Conservation (phyloP, 306 rosid genomes). For the Inga leiocalycina region DNA sequence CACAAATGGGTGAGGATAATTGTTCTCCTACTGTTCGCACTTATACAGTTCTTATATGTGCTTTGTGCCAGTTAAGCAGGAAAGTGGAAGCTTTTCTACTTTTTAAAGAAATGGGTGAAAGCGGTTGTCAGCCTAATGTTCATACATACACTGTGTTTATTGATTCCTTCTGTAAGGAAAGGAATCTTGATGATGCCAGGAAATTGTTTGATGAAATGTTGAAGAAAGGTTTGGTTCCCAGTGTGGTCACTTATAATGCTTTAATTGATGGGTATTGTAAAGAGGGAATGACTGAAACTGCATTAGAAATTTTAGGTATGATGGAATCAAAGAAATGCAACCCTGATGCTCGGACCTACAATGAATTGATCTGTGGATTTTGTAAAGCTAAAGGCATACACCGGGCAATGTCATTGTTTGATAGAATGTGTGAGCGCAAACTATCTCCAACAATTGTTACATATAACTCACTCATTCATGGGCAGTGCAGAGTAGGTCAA, state of each 20-base stretch:
- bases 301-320: conserved; percentile 53
- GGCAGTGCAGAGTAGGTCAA: conserved; percentile 72
- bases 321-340: conserved; percentile 64
- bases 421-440: conserved; percentile 58
- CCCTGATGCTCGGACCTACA: conserved; percentile 70
- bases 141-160: conserved; percentile 68
- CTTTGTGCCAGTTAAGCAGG: conserved; percentile 59
- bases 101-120: conserved; percentile 53
- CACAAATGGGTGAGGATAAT: conserved; percentile 58
- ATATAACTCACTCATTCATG: conserved; percentile 64
- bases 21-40: conserved; percentile 62
- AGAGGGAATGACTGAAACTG: conserved; percentile 49
- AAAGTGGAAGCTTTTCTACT: conserved; percentile 49
- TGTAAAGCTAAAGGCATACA: conserved; percentile 59
- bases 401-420: conserved; percentile 62
- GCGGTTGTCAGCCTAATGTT: conserved; percentile 65
- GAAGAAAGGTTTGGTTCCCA: conserved; percentile 57
- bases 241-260: conserved; percentile 64
- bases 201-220: conserved; percentile 53
- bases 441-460: conserved; percentile 61
- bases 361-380: conserved; percentile 70
- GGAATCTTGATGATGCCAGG: conserved; percentile 53
- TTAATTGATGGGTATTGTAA: conserved; percentile 72
- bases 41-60: conserved; percentile 55
- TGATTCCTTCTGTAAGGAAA: conserved; percentile 55